Evolutionary conservation across 139 green algal genomes (phyloP).

Genomic region (Pycnococcus provasolii): DNA sequence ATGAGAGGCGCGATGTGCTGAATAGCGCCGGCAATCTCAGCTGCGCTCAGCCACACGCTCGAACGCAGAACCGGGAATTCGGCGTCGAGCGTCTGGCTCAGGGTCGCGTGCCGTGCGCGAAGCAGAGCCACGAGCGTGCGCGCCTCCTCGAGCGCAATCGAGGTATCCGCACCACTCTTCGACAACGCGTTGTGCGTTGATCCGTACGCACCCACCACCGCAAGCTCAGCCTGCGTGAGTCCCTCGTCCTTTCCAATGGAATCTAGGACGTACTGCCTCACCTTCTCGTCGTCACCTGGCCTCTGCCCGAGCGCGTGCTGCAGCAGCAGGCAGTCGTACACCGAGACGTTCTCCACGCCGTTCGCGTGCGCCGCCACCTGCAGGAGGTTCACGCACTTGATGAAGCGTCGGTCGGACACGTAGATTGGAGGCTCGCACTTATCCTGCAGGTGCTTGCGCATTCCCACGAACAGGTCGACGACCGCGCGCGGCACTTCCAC

Average conservation of each 20-base stretch:
- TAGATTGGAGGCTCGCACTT: constrained; percentile 85
- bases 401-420: constrained; percentile 74
- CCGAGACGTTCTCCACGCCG: constrained; percentile 46
- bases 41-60: constrained; percentile 62
- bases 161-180: constrained; percentile 7
- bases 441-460: constrained; percentile 60
- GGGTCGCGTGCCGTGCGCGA: neutral
- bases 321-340: constrained; percentile 77
- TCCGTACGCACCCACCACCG: constrained; percentile 73
- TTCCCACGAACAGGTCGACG: constrained; percentile 63
- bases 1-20: constrained; percentile 61
- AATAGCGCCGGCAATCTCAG: constrained; percentile 40
- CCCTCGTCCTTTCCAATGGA: constrained; percentile 58
- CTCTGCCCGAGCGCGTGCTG: constrained; percentile 75
- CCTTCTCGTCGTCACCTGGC: constrained; percentile 54
- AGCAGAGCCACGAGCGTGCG: constrained; percentile 45
- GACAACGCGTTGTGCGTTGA: constrained; percentile 46
- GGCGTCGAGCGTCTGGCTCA: constrained; percentile 22
- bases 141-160: constrained; percentile 39
- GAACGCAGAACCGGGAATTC: constrained; percentile 45
- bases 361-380: constrained; percentile 76
- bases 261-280: constrained; percentile 67
- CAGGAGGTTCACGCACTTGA: constrained; percentile 64
- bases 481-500: constrained; percentile 56
- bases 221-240: constrained; percentile 60